phyloP scores from a whole-genome alignment of 164 flowering plant genomes.

The Cinnamomum micranthum region DNA sequence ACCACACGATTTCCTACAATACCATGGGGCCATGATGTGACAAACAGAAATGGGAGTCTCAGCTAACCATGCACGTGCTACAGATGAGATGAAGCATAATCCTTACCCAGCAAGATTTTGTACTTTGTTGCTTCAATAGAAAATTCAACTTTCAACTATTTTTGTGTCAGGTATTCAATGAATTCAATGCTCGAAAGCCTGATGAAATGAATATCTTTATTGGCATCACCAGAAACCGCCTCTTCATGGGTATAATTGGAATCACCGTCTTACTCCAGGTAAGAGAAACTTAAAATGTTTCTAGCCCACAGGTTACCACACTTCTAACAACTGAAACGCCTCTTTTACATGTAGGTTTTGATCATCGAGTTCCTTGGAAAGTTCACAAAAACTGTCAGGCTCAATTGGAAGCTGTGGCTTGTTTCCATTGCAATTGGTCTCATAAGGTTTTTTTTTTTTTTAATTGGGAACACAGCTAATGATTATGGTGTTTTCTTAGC shows the following conservation, averaged over 20 bases:
- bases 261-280: conserved; percentile 78
- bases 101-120: neutral
- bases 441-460: conserved; percentile 41
- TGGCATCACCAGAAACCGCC: conserved; percentile 65
- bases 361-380: conserved; percentile 81
- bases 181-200: conserved; percentile 91
- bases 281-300: neutral
- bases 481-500: too few relatives aligned
- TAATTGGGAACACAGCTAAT: neutral
- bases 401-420: conserved; percentile 70
- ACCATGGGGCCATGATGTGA: too few relatives aligned
- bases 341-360: conserved; percentile 36
- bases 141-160: neutral
- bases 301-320: too few relatives aligned
- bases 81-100: neutral
- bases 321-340: neutral
- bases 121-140: neutral
- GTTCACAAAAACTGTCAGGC: conserved; percentile 58
- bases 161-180: conserved; percentile 64
- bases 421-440: conserved; percentile 53
- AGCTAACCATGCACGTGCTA: neutral
- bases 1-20: too few relatives aligned
- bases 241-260: conserved; percentile 67
- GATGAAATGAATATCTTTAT: conserved; percentile 71
- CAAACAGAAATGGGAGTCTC: too few relatives aligned